Conservation (phyloP, 176 grass and related monocot species). For the Avena atlantica region DNA sequence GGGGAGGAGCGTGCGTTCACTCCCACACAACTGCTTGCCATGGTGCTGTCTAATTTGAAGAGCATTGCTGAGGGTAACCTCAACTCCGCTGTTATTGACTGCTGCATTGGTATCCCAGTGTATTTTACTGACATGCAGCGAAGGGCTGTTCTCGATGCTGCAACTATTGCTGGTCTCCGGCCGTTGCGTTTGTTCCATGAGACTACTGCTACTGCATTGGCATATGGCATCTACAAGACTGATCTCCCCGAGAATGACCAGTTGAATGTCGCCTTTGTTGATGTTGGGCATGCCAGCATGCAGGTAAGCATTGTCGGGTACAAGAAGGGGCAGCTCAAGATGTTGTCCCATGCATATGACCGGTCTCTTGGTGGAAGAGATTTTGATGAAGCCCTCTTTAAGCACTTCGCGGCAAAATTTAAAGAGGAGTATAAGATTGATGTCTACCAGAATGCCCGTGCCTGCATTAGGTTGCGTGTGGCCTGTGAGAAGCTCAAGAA, state of each 20-base stretch:
- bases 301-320: slow-evolving; percentile 75
- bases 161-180: slow-evolving; percentile 65
- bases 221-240: slow-evolving; percentile 92
- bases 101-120: slow-evolving; percentile 86
- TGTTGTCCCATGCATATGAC: slow-evolving; percentile 70
- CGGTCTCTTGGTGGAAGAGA: slow-evolving; percentile 74
- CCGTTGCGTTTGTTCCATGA: slow-evolving; percentile 82
- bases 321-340: slow-evolving; percentile 67
- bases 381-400: slow-evolving; percentile 76
- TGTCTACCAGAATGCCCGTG: slow-evolving; percentile 67
- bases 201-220: slow-evolving; percentile 80
- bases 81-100: slow-evolving; percentile 61
- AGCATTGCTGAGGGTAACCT: slow-evolving; percentile 79
- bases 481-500: slow-evolving; percentile 84
- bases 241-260: slow-evolving; percentile 77
- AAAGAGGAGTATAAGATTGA: slow-evolving; percentile 74
- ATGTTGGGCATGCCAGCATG: slow-evolving; percentile 89
- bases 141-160: slow-evolving; percentile 77
- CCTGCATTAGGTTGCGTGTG: slow-evolving; percentile 55
- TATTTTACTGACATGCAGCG: slow-evolving; percentile 91
- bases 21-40: slow-evolving; percentile 81
- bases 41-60: slow-evolving; percentile 87
- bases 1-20: slow-evolving; percentile 69
- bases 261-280: slow-evolving; percentile 81
- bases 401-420: slow-evolving; percentile 69